Conservation (phyloP, 495 filamentous ascomycete genomes). For the Echria macrotheca region DNA sequence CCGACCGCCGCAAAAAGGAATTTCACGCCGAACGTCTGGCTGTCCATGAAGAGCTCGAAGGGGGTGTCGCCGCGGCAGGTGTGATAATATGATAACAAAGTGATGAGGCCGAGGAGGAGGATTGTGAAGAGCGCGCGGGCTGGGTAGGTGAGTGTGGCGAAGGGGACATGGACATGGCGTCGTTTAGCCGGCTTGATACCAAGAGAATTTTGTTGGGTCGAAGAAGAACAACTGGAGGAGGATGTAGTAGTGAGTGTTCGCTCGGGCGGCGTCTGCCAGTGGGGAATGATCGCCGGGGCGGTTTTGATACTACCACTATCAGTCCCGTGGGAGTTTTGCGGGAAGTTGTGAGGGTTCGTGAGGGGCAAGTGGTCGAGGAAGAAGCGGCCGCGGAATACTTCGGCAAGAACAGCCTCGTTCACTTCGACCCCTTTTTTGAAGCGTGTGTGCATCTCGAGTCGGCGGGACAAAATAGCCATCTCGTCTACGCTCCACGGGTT, state of each 20-base stretch:
- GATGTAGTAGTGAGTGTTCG: neutral
- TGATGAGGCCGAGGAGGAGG: slow-evolving; percentile 17
- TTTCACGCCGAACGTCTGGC: slow-evolving; percentile 27
- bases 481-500: slow-evolving; percentile 28
- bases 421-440: slow-evolving; percentile 10
- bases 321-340: no score
- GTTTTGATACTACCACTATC: neutral
- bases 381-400: slow-evolving; percentile 9
- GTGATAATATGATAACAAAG: slow-evolving; percentile 23
- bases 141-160: slow-evolving; percentile 25
- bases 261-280: neutral
- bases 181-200: no score
- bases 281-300: neutral
- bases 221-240: no score
- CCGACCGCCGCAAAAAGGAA: slow-evolving; percentile 28
- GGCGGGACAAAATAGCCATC: slow-evolving; percentile 22
- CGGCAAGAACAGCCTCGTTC: slow-evolving; percentile 2
- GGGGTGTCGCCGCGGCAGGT: slow-evolving; percentile 18
- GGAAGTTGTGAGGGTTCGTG: no score
- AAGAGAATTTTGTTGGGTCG: no score
- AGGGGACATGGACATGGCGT: no score
- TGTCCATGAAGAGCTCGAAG: slow-evolving; percentile 22
- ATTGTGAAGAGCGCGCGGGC: slow-evolving; percentile 21
- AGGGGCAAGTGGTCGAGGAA: neutral
- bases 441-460: slow-evolving; percentile 19